Evolutionary conservation across 225 moss, liverwort and hornwort genomes (phyloP).

Genomic region (Sphagnum contortum): DNA sequence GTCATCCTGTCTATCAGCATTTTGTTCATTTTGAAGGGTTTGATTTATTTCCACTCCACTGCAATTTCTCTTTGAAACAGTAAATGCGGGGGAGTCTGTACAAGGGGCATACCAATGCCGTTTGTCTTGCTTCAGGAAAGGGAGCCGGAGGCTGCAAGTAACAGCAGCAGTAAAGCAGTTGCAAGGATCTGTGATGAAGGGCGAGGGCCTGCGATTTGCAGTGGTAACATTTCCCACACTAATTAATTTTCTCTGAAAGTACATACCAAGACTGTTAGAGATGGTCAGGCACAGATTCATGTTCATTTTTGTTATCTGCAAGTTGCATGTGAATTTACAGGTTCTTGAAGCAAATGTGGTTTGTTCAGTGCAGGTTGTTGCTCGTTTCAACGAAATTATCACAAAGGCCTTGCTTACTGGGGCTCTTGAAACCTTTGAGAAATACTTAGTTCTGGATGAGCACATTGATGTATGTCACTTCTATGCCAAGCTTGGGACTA

Average conservation of each 20-base stretch:
- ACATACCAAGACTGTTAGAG: neutral
- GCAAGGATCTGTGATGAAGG: conserved; percentile 55
- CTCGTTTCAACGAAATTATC: conserved; percentile 78
- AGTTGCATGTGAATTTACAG: too few relatives aligned
- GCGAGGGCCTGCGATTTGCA: conserved; percentile 66
- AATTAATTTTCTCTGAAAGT: neutral
- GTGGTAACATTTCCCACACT: conserved; percentile 35
- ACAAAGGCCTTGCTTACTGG: conserved; percentile 71
- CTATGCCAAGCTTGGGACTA: too few relatives aligned
- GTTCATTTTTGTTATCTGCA: too few relatives aligned
- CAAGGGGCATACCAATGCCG: conserved; percentile 14
- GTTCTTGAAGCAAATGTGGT: too few relatives aligned
- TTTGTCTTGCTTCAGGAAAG: neutral
- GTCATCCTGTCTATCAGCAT: too few relatives aligned
- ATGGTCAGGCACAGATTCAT: too few relatives aligned
- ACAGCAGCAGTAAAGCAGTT: conserved; percentile 38
- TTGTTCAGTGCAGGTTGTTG: conserved; percentile 45
- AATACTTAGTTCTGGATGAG: conserved; percentile 63
- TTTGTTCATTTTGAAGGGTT: too few relatives aligned
- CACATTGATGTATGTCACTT: conserved; percentile 46
- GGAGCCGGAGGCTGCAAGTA: conserved; percentile 7
- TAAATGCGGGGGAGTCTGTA: conserved; percentile 12
- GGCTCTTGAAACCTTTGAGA: conserved; percentile 64
- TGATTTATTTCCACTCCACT: too few relatives aligned
- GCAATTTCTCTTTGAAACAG: too few relatives aligned